Evolutionary conservation across 768 basidiomycete species (phyloP), one percentile per base, ranked within the genome.

Genomic region (Auriscalpium orientale): DNA sequence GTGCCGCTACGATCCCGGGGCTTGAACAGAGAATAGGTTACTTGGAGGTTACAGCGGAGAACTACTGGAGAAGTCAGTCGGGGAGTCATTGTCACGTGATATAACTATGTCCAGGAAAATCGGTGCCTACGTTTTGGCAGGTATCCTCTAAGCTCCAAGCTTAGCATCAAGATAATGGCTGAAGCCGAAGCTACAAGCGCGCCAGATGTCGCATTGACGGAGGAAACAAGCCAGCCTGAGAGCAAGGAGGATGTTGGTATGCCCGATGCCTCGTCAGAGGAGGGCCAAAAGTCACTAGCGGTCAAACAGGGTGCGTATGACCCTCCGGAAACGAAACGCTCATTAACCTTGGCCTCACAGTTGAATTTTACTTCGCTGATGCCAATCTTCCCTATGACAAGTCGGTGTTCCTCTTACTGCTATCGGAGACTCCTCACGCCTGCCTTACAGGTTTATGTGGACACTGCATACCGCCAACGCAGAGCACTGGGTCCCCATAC

Each of bases 301-400:
- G 74, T 74, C 54, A 76, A 75, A 61, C 85, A 88, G 66, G 74
- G 86, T 81, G 58, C 54, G 77, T 68, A 18, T 44, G 10, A 46
- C 46, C 20, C 18, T 8, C 36, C 33, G 11, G 21, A 4, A 18
- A 10, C 52, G 21, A 3, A 28, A 12, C 13, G 12, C 13, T 52
- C 18, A 20, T 37, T 55, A 1, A 56, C 47, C 12, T 33, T 10
- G 8, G 28, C 36, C 51, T 46, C 37, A 21, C 46, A 97, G 95
- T 95, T 65, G 90, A 94, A 68, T 98, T 97, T 71, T 97, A 98
- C 76, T 94, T 98, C 72, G 89, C 89, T 51, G 93, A 95, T 71
- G 81, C 92, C n/a, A 97, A 98, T 71, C 80, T 98, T 53, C 95
- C 95, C 1, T 93, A 82, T 61, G 91, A 93, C 78, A 89, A 83